These are phyloP conservation scores for Sordaria brevicollis DNA, from an alignment of 495 filamentous ascomycete species.

Conservation along the genomic window DNA sequence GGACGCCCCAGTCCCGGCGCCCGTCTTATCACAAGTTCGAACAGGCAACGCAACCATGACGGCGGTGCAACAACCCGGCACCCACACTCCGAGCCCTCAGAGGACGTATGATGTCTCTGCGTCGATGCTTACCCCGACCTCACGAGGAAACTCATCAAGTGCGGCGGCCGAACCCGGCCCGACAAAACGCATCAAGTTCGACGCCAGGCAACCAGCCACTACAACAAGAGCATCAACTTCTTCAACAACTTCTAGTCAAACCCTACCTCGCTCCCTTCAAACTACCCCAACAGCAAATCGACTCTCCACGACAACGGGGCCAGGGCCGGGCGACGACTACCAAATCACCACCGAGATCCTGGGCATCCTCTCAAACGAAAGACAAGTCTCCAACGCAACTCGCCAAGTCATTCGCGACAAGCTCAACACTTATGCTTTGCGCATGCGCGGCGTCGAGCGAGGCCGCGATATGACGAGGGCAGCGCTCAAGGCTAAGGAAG, in stretches of 20 bases:
- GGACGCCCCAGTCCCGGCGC: constrained; percentile 20
- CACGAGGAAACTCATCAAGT: not conserved
- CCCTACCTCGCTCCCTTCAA: not conserved
- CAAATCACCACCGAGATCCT: constrained; percentile 43
- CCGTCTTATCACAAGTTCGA: constrained; percentile 14
- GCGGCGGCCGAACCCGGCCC: not conserved
- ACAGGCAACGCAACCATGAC: not conserved
- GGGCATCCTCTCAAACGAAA: constrained; percentile 37
- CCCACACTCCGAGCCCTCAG: not conserved
- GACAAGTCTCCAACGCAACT: constrained; percentile 27
- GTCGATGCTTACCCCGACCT: not conserved
- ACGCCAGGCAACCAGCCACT: constrained; percentile 25
- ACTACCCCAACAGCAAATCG: not conserved
- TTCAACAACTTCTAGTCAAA: not conserved
- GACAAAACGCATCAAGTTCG: constrained; percentile 3
- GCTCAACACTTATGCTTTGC: constrained; percentile 47
- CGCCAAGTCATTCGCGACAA: constrained; percentile 33
- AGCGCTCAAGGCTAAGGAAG: constrained; percentile 51
- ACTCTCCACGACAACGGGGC: not conserved
- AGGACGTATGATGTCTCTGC: not conserved
- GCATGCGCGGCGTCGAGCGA: constrained; percentile 44
- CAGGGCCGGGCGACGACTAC: constrained; percentile 21
- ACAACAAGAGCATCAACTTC: not conserved
- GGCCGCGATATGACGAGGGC: constrained; percentile 53
- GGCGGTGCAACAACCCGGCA: not conserved